Evolutionary conservation across 441 rosid species (phyloP), one percentile per base, ranked within the genome.

Genomic region (Euphorbia celastroides): DNA sequence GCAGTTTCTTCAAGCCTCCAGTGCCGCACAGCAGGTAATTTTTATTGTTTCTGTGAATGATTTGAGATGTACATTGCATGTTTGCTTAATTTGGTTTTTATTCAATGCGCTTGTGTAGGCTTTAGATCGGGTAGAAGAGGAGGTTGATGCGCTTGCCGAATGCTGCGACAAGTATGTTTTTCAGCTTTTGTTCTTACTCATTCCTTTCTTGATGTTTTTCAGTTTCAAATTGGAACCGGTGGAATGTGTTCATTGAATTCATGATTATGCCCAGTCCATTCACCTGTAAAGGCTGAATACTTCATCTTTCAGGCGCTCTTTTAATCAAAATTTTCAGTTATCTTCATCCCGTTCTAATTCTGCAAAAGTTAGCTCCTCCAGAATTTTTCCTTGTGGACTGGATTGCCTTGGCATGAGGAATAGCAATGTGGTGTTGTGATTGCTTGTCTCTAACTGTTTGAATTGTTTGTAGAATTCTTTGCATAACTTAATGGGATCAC

Each of bases 81-180:
- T 5, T 38, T 17, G 17, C 14, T 67, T 44, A 34, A 8, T 38
- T 54, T 9, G 1, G 38, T 64, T 58, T 64, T 28, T 34, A 0
- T 42, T 20, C 5, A 0, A 19, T n/a, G 8, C 17, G 48, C 0
- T 25, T 48, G 28, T 25, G 27, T 62, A 86, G 91, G 92, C 97
- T 22, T 74, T 94, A 85, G 98, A 92, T 83, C 92, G 80, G 13
- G 99, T 94, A 31, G 98, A 94, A 78, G 92, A 86, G 63, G 99
- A 94, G 81, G 97, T 94, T 77, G 77, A 86, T 75, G 79, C 92
- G 52, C 78, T 94, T 2, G 94, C 96, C 55, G 90, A 94, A 58
- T 94, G 99, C 81, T 94, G 99, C 70, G 99, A 94, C 68, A 87
- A 81, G 89, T 84, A 48, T 28, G 72, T 31, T 52, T 14, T 17